Evolutionary conservation across 176 grass and related monocot genomes (phyloP).

Genomic region (Phoenix roebelenii): DNA sequence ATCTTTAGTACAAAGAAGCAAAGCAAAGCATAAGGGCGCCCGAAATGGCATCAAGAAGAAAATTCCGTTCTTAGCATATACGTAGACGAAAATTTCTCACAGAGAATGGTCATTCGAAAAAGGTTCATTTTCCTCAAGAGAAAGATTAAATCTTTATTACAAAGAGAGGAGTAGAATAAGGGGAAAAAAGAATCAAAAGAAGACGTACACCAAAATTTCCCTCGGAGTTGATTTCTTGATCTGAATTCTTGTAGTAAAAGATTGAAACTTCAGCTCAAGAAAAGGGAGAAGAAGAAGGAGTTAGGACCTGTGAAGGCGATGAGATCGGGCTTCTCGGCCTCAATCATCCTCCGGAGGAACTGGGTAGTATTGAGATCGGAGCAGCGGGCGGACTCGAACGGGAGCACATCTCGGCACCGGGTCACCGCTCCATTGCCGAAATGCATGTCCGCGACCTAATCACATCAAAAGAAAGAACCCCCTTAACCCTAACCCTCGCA

Average conservation of each 20-base stretch:
- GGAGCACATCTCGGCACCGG: slow-evolving; percentile 62
- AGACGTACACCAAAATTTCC: not conserved
- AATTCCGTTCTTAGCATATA: too few species aligned
- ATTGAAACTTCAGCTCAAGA: not conserved
- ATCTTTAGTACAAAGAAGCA: too few species aligned
- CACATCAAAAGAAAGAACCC: not conserved
- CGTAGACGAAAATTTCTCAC: too few species aligned
- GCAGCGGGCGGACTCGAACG: slow-evolving; percentile 44
- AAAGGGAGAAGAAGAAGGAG: not conserved
- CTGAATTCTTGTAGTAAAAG: not conserved
- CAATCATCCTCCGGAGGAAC: slow-evolving; percentile 66
- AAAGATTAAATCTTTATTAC: too few species aligned
- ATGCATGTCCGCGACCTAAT: slow-evolving; percentile 91
- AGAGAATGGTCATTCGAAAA: too few species aligned
- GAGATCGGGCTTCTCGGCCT: slow-evolving; percentile 72
- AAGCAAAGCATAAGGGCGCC: too few species aligned
- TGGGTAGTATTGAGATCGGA: slow-evolving; percentile 85
- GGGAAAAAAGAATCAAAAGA: not conserved
- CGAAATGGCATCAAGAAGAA: too few species aligned
- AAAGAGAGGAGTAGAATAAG: too few species aligned
- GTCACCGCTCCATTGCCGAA: slow-evolving; percentile 75
- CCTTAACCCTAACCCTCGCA: not conserved
- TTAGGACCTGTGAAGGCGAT: slow-evolving; percentile 71
- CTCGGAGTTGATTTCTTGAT: not conserved
- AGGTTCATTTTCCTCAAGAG: too few species aligned